A percentile compares a stretch with the other conserved stretches of the same genome.
phyloP scores from a whole-genome alignment of 768 basidiomycete genomes.

The Russula virescens region DNA sequence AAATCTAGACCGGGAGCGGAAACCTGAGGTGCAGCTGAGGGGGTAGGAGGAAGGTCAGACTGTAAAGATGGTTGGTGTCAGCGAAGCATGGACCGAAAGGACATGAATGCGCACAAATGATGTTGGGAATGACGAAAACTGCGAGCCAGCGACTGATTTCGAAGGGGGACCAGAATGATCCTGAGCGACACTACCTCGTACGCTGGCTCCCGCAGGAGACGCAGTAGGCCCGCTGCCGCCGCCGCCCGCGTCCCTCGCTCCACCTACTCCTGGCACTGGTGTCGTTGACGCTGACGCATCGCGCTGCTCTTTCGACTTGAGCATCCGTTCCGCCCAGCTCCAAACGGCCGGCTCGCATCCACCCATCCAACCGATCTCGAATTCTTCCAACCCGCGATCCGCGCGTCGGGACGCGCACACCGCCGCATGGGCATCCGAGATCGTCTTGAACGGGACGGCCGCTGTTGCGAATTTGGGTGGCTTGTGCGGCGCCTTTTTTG shows the following conservation, averaged over 20 bases:
- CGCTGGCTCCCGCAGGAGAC: background rate
- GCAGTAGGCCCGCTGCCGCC: too few relatives aligned
- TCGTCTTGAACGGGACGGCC: conserved; percentile 68
- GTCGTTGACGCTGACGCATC: background rate
- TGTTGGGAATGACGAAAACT: conserved; percentile 16
- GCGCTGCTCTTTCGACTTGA: conserved; percentile 43
- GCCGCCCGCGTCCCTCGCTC: background rate
- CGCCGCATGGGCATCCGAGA: conserved; percentile 70
- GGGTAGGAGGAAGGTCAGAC: conserved; percentile 17
- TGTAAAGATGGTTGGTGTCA: background rate
- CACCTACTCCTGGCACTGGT: background rate
- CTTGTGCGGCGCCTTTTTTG: conserved; percentile 50
- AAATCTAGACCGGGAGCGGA: conserved; percentile 53
- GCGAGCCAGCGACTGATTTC: background rate
- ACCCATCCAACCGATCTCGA: conserved; percentile 71
- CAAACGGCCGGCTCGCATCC: conserved; percentile 70
- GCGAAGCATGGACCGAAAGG: too few relatives aligned
- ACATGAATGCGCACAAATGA: conserved; percentile 9
- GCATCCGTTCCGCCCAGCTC: conserved; percentile 66
- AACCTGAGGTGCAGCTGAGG: conserved; percentile 24
- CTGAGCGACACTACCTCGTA: background rate
- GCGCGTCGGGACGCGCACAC: conserved; percentile 54
- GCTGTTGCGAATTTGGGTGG: conserved; percentile 65
- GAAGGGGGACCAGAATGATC: background rate
- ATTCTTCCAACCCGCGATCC: conserved; percentile 48